Base-by-base conservation (phyloP, 768 basidiomycete genomes). In the Auriscalpium orientale region DNA sequence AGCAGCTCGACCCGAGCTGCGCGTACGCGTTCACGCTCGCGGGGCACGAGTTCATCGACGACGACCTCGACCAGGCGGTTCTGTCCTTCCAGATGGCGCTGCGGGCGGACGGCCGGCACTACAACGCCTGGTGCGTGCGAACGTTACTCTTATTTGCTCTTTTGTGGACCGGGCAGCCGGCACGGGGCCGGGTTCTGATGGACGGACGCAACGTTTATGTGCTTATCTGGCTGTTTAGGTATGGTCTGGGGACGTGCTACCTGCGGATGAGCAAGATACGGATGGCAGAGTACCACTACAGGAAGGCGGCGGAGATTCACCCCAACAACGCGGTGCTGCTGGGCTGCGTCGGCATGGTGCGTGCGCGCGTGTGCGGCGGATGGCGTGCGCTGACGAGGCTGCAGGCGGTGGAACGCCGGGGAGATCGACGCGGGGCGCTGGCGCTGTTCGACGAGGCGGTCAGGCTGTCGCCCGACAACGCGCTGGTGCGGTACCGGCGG, bases 241-340 rank as follows among this genome's bases (percentile, higher is more conserved):
- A 98, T 71, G 97, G 97, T n/a, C 77, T 99, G 63, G 97, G 97
- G 58, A 91, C 91, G 37, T 98, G 94, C 67, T 98, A 98, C 76
- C 78, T 95, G 69, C 82, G 92, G 65, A 91, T 88, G 81, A 94
- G 90, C 71, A 98, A 95, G 75, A 75, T 91, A 56, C 84, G 90
- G 46, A 77, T 95, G 51, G 97, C 97, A 46, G 94, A 98, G 69
- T 98, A 95, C 74, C 95, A 98, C 72, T 98, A 91, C 76, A 82
- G 90, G 63, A 89, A 87, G 68, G 95, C 97, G 3, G 79, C 87
- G 37, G 84, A 89, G 63, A 94, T 99, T 69, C 93, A 98, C 70
- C 91, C 94, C 43, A 82, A 85, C 62, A 98, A 97, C 70, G 93
- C 93, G 13, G 93, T 98, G n/a, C 77, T 99, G 58, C 74, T 95